Conservation (phyloP, 1,139 yeast species). For the Geotrichum restrictum region DNA sequence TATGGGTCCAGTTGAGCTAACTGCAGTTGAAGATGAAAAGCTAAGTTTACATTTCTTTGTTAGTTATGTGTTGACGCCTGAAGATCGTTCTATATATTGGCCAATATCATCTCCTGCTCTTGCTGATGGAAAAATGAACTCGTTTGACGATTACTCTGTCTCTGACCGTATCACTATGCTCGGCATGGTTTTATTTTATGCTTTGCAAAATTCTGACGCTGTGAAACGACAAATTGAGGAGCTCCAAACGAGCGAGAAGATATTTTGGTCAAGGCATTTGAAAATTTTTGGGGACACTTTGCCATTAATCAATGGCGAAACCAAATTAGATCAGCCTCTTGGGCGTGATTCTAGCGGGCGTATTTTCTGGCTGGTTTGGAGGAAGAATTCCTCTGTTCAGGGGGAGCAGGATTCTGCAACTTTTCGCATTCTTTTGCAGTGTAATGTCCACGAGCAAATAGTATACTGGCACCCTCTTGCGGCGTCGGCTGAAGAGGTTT, state of each 20-base stretch:
- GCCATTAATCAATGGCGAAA: not conserved
- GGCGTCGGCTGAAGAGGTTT: not conserved
- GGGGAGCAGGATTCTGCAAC: not conserved
- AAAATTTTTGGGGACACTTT: not conserved
- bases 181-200: not conserved
- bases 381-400: not conserved
- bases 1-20: not conserved
- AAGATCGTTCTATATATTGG: not conserved
- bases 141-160: not conserved
- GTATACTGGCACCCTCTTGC: slow-evolving; percentile 11
- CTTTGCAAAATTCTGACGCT: not conserved
- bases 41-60: not conserved
- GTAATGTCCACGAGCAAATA: not conserved
- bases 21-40: not conserved
- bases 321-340: not conserved
- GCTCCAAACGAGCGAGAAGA: not conserved
- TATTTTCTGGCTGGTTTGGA: not conserved
- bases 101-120: not conserved
- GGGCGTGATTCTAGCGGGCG: slow-evolving; percentile 1
- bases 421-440: not conserved
- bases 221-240: not conserved
- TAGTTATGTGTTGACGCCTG: not conserved
- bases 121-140: not conserved
- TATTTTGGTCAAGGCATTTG: not conserved
- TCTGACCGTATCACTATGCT: not conserved